phyloP scores from a whole-genome alignment of 805 yeast genomes.

The Candida pseudofarinosa region DNA sequence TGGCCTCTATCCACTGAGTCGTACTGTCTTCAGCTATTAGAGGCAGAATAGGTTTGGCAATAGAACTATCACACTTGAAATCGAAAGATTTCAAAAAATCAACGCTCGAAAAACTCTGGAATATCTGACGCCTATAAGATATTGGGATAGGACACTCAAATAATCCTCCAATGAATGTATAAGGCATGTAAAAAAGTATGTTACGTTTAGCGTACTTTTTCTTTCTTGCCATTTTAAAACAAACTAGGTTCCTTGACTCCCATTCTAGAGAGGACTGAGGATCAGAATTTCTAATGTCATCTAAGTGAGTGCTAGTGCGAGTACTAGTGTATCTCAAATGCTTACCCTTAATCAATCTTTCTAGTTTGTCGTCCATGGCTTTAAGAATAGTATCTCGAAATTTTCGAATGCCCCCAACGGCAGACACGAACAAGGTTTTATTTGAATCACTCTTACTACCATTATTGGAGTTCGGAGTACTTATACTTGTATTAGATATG shows the following conservation, averaged over 20 bases:
- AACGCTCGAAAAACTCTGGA: constrained; percentile 13
- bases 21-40: constrained; percentile 54
- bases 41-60: constrained; percentile 49
- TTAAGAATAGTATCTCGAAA: constrained; percentile 1
- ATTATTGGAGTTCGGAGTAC: not conserved
- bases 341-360: constrained; percentile 12
- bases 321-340: constrained; percentile 20
- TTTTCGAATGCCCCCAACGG: constrained; percentile 2
- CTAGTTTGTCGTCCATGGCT: constrained; percentile 16
- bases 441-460: constrained; percentile 2
- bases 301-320: constrained; percentile 9
- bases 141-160: constrained; percentile 45
- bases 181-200: constrained; percentile 48
- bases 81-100: constrained; percentile 14
- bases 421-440: not conserved
- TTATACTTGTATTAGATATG: not conserved
- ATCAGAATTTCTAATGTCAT: constrained; percentile 12
- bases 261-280: constrained; percentile 20
- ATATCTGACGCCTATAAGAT: constrained; percentile 18
- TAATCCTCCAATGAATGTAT: constrained; percentile 61
- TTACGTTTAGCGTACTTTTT: constrained; percentile 46
- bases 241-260: constrained; percentile 30
- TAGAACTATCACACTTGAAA: constrained; percentile 30
- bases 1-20: constrained; percentile 41
- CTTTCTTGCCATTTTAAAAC: constrained; percentile 57